Evolutionary conservation across 805 yeast genomes (phyloP).

Genomic region (Priceomyces medius): DNA sequence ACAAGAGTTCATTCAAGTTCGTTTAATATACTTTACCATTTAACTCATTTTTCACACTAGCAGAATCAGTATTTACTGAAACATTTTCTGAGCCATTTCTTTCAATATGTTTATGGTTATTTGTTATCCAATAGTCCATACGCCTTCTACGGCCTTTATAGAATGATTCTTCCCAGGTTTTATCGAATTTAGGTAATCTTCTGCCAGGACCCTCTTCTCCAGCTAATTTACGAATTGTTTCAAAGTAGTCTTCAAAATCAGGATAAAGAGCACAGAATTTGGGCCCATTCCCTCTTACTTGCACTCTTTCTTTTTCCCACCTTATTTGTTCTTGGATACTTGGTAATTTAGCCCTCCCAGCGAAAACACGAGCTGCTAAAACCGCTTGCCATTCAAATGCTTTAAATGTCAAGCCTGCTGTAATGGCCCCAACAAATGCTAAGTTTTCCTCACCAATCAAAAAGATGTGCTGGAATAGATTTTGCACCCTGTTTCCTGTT

Average conservation of each 20-base stretch:
- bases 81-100: too few relatives aligned
- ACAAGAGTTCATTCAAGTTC: not conserved
- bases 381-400: conserved; percentile 44
- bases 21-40: not conserved
- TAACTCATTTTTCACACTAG: not conserved
- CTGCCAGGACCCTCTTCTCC: conserved; percentile 23
- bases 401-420: conserved; percentile 39
- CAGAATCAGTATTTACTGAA: not conserved
- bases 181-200: conserved; percentile 19
- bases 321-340: conserved; percentile 22
- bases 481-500: conserved; percentile 26
- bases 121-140: conserved; percentile 14
- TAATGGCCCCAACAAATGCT: conserved; percentile 36
- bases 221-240: conserved; percentile 18
- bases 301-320: conserved; percentile 29
- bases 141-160: conserved; percentile 19
- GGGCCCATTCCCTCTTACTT: conserved; percentile 23
- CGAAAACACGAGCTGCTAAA: conserved; percentile 29
- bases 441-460: conserved; percentile 29
- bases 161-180: conserved; percentile 19
- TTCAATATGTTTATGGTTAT: conserved; percentile 6
- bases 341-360: conserved; percentile 31
- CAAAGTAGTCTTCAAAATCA: conserved; percentile 22
- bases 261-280: conserved; percentile 16
- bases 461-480: conserved; percentile 34